A percentile compares a stretch with the other conserved stretches of the same genome.
These are phyloP conservation scores for Pascua sp. DNA, from an alignment of 1,284 basidiomycete species.

Conservation along the genomic window DNA sequence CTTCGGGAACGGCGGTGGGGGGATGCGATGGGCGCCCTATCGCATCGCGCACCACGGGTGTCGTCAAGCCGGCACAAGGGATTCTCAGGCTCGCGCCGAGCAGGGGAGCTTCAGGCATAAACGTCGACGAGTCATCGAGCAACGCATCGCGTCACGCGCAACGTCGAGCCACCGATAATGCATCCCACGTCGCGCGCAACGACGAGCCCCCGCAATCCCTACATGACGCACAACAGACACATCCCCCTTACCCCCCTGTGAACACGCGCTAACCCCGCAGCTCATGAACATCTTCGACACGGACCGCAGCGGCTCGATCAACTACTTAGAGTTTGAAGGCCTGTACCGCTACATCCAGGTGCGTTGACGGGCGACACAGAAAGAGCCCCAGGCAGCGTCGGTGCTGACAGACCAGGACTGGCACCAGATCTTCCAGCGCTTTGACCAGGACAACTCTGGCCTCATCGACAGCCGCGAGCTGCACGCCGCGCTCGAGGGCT, in stretches of 20 bases:
- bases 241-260: neutral
- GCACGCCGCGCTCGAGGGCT: slow-evolving; percentile 47
- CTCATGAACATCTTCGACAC: slow-evolving; percentile 49
- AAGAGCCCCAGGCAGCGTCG: neutral
- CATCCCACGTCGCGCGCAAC: neutral
- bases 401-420: slow-evolving; percentile 39
- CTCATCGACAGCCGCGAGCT: slow-evolving; percentile 49
- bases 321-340: slow-evolving; percentile 50
- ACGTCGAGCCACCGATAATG: neutral
- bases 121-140: too few relatives aligned
- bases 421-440: slow-evolving; percentile 50
- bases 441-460: slow-evolving; percentile 48
- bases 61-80: too few relatives aligned
- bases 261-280: slow-evolving; percentile 1
- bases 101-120: too few relatives aligned
- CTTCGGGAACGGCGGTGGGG: too few relatives aligned
- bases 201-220: too few relatives aligned
- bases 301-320: slow-evolving; percentile 47
- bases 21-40: neutral
- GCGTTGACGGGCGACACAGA: slow-evolving; percentile 6
- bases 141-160: too few relatives aligned
- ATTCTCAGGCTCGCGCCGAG: too few relatives aligned
- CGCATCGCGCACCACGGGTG: neutral
- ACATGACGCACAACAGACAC: neutral
- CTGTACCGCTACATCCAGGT: slow-evolving; percentile 50